Conservation (phyloP, 1,284 basidiomycete species). For the Volvariella volvacea region DNA sequence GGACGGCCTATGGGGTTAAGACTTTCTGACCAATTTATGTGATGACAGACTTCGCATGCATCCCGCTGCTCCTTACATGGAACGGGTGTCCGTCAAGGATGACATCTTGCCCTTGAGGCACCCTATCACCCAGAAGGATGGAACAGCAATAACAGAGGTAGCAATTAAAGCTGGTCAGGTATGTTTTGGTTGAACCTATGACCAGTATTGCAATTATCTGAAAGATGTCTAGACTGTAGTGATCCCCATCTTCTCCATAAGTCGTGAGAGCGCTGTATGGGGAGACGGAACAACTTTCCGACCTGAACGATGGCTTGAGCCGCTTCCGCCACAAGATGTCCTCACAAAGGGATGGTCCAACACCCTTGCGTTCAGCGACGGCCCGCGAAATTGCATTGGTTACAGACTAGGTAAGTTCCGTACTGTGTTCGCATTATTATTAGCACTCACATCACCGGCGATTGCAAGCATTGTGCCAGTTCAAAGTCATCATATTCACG, state of each 20-base stretch:
- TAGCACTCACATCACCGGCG: not conserved
- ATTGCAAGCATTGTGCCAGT: slow-evolving; percentile 9
- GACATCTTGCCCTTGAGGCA: slow-evolving; percentile 29
- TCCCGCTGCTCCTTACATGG: slow-evolving; percentile 25
- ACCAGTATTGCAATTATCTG: not conserved
- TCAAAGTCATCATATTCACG: slow-evolving; percentile 1
- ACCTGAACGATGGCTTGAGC: slow-evolving; percentile 26
- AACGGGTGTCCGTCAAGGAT: slow-evolving; percentile 23
- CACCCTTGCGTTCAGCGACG: slow-evolving; percentile 28
- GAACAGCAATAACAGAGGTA: not conserved
- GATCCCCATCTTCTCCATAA: slow-evolving; percentile 10
- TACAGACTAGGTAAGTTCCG: slow-evolving; percentile 12
- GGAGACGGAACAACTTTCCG: slow-evolving; percentile 20
- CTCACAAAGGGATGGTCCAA: slow-evolving; percentile 18
- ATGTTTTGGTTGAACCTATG: not conserved
- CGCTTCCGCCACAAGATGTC: slow-evolving; percentile 15
- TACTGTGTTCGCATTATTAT: not conserved
- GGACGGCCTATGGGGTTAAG: slow-evolving; percentile 12
- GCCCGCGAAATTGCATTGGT: slow-evolving; percentile 28
- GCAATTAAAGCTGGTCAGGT: not conserved
- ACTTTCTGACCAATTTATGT: no score
- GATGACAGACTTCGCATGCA: slow-evolving; percentile 25
- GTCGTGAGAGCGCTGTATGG: slow-evolving; percentile 16
- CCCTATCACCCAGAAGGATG: slow-evolving; percentile 9
- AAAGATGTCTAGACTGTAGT: slow-evolving; percentile 9